These are phyloP conservation scores for Teratosphaeria viscida DNA, from an alignment of 2,329 filamentous ascomycete species.

Conservation along the genomic window DNA sequence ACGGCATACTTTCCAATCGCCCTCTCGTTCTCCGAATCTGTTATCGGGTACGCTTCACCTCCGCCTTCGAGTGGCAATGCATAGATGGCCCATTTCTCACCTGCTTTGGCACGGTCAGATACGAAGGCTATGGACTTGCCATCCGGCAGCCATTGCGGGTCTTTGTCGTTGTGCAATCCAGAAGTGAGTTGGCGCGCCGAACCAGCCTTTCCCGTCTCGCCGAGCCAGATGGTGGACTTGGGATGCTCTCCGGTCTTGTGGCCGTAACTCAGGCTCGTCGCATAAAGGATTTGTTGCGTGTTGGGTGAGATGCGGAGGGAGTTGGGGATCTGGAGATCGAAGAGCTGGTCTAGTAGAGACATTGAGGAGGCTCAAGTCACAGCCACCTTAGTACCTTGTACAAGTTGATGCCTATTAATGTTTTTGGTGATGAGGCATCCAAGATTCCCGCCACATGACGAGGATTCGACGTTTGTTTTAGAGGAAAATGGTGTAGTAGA, in stretches of 20 bases:
- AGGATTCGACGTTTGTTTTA: neutral
- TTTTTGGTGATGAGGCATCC: no score
- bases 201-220: constrained; percentile 12
- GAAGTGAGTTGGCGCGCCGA: constrained; percentile 20
- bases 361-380: neutral
- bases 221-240: constrained; percentile 19
- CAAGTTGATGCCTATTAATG: no score
- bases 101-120: constrained; percentile 24
- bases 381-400: no score
- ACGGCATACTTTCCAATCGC: constrained; percentile 19
- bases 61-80: constrained; percentile 10
- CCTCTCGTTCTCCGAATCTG: constrained; percentile 16
- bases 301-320: constrained; percentile 14
- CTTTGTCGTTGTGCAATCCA: constrained; percentile 17
- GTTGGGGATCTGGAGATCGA: constrained; percentile 18
- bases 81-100: constrained; percentile 24
- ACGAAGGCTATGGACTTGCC: constrained; percentile 23
- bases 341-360: constrained; percentile 9
- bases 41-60: constrained; percentile 21
- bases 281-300: constrained; percentile 15
- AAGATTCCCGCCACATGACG: no score
- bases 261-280: constrained; percentile 8
- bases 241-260: constrained; percentile 13
- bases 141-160: constrained; percentile 19
- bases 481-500: no score